phyloP scores from a whole-genome alignment of 371 early-diverging fungal species.

The Mortierella sp. region DNA sequence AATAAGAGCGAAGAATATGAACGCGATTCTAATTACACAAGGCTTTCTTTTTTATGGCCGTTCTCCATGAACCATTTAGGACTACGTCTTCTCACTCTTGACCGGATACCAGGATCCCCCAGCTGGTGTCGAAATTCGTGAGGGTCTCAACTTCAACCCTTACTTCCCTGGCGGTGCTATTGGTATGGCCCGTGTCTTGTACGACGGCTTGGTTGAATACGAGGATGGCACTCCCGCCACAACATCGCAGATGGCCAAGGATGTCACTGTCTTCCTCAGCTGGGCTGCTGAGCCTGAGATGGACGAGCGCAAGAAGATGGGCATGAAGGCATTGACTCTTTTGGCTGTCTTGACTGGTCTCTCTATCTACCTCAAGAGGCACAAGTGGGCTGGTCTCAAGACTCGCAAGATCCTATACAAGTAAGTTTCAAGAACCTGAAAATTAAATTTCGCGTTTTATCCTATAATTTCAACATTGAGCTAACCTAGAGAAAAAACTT shows the following conservation, averaged over 20 bases:
- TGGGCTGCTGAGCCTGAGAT: conserved; percentile 98
- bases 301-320: conserved; percentile 97
- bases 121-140: conserved; percentile 94
- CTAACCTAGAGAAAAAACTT: conserved; percentile 12
- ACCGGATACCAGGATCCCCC: conserved; percentile 97
- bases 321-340: conserved; percentile 85
- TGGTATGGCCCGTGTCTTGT: conserved; percentile 95
- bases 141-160: conserved; percentile 93
- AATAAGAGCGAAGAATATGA: background rate
- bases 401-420: conserved; percentile 75
- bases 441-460: too few species aligned
- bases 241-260: conserved; percentile 98
- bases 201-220: conserved; percentile 96
- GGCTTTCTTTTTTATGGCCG: too few species aligned
- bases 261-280: conserved; percentile 91
- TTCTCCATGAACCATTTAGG: too few species aligned
- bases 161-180: conserved; percentile 99
- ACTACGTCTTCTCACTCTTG: conserved; percentile 96
- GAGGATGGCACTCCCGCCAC: conserved; percentile 99
- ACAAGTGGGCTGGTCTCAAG: conserved; percentile 85
- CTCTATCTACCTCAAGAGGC: conserved; percentile 83
- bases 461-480: conserved; percentile 80
- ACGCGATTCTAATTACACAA: too few species aligned
- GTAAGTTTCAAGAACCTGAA: too few species aligned
- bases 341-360: conserved; percentile 68